Conservation (phyloP, 129 eudicot genomes). For the Centella asiatica region DNA sequence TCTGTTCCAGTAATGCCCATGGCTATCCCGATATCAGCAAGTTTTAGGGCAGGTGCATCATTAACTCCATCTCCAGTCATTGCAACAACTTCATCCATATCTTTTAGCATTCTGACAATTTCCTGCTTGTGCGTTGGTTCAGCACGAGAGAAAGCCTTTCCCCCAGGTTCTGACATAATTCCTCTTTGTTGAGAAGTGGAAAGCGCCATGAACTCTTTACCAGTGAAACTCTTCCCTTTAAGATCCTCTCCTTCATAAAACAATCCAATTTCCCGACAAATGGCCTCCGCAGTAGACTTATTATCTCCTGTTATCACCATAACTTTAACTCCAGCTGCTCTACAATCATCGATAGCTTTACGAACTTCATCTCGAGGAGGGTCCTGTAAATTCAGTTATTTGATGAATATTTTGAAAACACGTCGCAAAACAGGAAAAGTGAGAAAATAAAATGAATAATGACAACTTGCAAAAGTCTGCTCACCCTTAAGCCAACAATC, state of each 20-base stretch:
- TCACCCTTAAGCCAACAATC: conserved; percentile 78
- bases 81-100: conserved; percentile 73
- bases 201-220: conserved; percentile 69
- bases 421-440: too few relatives aligned
- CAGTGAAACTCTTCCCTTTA: conserved; percentile 53
- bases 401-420: not conserved
- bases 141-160: conserved; percentile 80
- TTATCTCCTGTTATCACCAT: conserved; percentile 95
- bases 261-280: conserved; percentile 55
- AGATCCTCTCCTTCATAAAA: conserved; percentile 47
- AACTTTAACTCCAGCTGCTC: conserved; percentile 72
- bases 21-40: conserved; percentile 45
- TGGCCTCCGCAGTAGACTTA: conserved; percentile 81
- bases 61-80: conserved; percentile 96
- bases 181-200: conserved; percentile 36
- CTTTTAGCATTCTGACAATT: conserved; percentile 77
- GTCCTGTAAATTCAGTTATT: conserved; percentile 36
- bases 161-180: conserved; percentile 53
- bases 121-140: conserved; percentile 92
- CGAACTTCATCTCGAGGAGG: conserved; percentile 88
- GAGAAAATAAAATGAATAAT: not conserved
- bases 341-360: conserved; percentile 62
- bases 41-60: conserved; percentile 95
- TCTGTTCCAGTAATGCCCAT: conserved; percentile 69
- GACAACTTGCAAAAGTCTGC: not conserved